Conservation (phyloP, 202 grass and related monocot genomes). For the Setaria italica region DNA sequence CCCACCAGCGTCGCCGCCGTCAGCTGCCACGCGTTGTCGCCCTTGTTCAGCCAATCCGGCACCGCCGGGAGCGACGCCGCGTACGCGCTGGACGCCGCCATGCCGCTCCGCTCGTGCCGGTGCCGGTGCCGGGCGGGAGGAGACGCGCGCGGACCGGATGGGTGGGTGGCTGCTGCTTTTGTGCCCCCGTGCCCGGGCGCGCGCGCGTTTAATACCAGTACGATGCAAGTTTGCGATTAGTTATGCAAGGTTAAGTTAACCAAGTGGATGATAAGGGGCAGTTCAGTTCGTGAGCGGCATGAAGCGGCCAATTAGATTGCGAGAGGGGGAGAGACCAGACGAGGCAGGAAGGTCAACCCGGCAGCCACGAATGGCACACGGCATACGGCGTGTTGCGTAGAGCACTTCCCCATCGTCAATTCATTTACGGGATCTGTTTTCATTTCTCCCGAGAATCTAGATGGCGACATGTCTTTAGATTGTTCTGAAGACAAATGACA, state of each 20-base stretch:
- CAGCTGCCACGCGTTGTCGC: slow-evolving; percentile 81
- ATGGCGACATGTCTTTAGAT: slow-evolving; percentile 19
- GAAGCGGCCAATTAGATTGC: not conserved
- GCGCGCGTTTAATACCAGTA: not conserved
- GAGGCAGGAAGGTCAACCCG: slow-evolving; percentile 43
- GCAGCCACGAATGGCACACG: slow-evolving; percentile 33
- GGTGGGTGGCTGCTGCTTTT: not conserved
- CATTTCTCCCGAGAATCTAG: not conserved
- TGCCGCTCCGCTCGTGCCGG: not conserved
- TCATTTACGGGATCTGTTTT: not conserved
- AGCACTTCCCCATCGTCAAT: not conserved
- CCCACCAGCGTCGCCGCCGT: slow-evolving; percentile 74
- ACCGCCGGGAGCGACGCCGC: slow-evolving; percentile 36
- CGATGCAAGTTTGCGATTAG: not conserved
- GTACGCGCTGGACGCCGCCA: slow-evolving; percentile 52
- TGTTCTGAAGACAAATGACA: slow-evolving; percentile 13
- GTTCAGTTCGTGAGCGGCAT: slow-evolving; percentile 12
- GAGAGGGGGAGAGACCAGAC: not conserved
- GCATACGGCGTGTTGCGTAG: slow-evolving; percentile 9
- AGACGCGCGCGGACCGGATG: not conserved
- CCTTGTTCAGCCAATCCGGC: slow-evolving; percentile 70
- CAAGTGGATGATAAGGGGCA: not conserved
- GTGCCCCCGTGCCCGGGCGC: not conserved
- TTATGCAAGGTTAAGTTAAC: not conserved
- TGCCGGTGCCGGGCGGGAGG: no score